These are phyloP conservation scores for Elsinoe perseae DNA, from an alignment of 2,329 filamentous ascomycete genomes.

Conservation along the genomic window DNA sequence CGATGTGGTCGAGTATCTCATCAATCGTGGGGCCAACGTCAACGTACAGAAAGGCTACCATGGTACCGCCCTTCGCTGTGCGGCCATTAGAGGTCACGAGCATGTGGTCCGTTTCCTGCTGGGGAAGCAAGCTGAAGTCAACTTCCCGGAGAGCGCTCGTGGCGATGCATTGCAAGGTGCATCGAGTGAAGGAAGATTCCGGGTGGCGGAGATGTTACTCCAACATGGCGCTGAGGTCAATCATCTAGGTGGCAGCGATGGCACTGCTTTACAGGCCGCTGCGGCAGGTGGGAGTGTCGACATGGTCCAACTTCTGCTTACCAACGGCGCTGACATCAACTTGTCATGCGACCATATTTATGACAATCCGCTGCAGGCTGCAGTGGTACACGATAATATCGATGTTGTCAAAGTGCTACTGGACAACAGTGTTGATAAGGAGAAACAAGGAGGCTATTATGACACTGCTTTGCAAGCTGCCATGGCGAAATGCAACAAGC, in stretches of 20 bases:
- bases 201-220: not conserved
- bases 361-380: constrained; percentile 22
- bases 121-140: constrained; percentile 21
- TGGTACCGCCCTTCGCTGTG: constrained; percentile 23
- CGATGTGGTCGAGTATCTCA: constrained; percentile 19
- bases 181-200: not conserved
- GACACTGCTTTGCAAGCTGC: constrained; percentile 22
- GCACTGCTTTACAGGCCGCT: constrained; percentile 9
- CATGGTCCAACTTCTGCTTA: constrained; percentile 16
- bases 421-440: constrained; percentile 22
- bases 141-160: constrained; percentile 20
- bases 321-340: constrained; percentile 25
- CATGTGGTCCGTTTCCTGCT: constrained; percentile 17
- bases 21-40: constrained; percentile 19
- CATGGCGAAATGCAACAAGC: constrained; percentile 17
- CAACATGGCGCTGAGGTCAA: constrained; percentile 17
- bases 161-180: constrained; percentile 28
- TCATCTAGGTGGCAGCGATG: not conserved
- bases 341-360: constrained; percentile 19
- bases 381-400: constrained; percentile 20
- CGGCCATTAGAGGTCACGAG: constrained; percentile 16
- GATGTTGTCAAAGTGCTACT: constrained; percentile 28
- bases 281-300: not conserved
- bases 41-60: constrained; percentile 16
- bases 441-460: constrained; percentile 20